These are phyloP conservation scores for Penicillium carneum DNA, from an alignment of 2,329 filamentous ascomycete genomes.

Conservation along the genomic window DNA sequence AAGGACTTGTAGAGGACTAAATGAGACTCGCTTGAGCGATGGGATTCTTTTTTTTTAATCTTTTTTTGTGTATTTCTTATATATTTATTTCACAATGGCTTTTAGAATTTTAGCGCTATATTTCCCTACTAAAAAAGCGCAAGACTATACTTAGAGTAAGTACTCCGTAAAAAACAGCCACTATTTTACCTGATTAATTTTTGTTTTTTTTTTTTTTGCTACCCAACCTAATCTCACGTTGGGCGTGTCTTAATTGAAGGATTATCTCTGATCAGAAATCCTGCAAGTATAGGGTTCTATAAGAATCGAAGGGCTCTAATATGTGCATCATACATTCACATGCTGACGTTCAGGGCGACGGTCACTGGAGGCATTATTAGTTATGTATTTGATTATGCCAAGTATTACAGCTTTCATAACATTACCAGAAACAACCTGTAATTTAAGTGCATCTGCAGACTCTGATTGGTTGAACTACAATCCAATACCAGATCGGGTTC, in stretches of 20 bases:
- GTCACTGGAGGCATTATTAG: conserved; percentile 18
- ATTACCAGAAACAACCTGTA: conserved; percentile 6
- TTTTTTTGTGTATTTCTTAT: background rate
- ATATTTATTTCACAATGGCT: conserved; percentile 5
- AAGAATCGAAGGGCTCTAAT: background rate
- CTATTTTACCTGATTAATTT: conserved; percentile 29
- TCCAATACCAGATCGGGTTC: conserved; percentile 11
- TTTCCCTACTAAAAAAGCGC: conserved; percentile 9
- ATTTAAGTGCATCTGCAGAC: background rate
- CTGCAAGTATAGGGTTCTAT: background rate
- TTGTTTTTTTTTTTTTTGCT: conserved; percentile 9
- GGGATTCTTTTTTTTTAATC: conserved; percentile 8
- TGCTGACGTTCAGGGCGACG: conserved; percentile 28
- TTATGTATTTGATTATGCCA: conserved; percentile 18
- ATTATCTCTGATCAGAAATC: background rate
- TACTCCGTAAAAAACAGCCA: conserved; percentile 29
- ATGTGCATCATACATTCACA: conserved; percentile 21
- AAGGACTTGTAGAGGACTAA: conserved; percentile 16
- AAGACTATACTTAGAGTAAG: conserved; percentile 15
- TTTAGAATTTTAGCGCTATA: background rate
- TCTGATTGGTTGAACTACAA: conserved; percentile 22
- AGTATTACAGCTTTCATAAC: conserved; percentile 6
- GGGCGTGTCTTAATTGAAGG: background rate
- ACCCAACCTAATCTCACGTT: conserved; percentile 11
- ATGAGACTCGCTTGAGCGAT: conserved; percentile 11